A percentile compares a stretch with the other conserved stretches of the same genome.
phyloP scores from a whole-genome alignment of 176 grass and related monocot genomes.

The Musa troglodytarum region DNA sequence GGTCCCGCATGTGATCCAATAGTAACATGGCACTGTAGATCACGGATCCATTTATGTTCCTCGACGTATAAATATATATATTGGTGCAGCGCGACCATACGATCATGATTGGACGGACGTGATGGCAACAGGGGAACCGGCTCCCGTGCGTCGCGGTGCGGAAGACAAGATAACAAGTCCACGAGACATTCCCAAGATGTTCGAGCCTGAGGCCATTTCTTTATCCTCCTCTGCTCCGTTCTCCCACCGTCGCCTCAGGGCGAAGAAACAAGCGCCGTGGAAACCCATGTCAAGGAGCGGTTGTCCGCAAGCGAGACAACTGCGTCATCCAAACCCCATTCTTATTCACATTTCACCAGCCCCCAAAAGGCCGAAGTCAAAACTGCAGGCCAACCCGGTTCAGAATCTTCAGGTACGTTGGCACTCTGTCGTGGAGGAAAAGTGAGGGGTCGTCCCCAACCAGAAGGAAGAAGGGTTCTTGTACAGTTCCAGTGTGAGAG shows the following conservation, averaged over 20 bases:
- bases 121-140: neutral
- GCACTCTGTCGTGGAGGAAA: neutral
- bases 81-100: neutral
- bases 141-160: no score
- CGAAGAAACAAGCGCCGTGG: neutral
- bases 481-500: neutral
- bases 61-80: no score
- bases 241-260: neutral
- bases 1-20: neutral
- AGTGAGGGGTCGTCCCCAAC: neutral
- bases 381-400: neutral
- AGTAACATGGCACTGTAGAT: neutral
- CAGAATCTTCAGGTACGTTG: neutral
- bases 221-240: neutral
- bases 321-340: neutral
- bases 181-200: neutral
- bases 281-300: neutral
- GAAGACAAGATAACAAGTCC: no score
- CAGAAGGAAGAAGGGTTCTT: neutral
- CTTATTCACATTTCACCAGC: constrained; percentile 5
- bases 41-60: neutral
- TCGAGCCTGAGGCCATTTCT: neutral
- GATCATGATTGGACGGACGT: neutral
- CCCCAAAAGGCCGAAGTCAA: constrained; percentile 7
- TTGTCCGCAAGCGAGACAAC: neutral